Conservation (phyloP, 441 rosid genomes). For the Jatropha podagrica region DNA sequence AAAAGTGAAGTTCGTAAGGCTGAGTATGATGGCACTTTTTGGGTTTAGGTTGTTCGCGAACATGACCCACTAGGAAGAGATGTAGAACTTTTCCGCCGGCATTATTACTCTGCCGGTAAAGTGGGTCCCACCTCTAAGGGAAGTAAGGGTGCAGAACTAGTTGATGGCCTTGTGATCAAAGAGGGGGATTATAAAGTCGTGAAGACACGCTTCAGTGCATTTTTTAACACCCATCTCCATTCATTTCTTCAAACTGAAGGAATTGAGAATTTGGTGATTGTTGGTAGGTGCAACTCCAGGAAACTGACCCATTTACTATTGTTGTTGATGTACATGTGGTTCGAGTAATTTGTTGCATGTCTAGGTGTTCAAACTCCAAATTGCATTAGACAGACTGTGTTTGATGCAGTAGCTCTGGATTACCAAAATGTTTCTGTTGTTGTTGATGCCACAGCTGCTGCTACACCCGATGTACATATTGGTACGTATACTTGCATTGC, state of each 20-base stretch:
- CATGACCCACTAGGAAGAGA: conserved; percentile 81
- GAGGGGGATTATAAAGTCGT: conserved; percentile 80
- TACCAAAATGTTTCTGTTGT: conserved; percentile 57
- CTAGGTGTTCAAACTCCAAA: conserved; percentile 88
- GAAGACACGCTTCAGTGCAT: conserved; percentile 87
- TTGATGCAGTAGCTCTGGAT: conserved; percentile 78
- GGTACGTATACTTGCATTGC: conserved; percentile 35
- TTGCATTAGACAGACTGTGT: conserved; percentile 79
- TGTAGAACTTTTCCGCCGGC: conserved; percentile 67
- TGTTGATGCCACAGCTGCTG: conserved; percentile 86
- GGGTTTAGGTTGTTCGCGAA: conserved; percentile 67
- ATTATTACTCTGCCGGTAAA: conserved; percentile 49
- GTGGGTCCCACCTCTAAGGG: conserved; percentile 63
- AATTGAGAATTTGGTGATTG: conserved; percentile 48
- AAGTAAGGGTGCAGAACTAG: conserved; percentile 58
- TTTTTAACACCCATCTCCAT: conserved; percentile 70
- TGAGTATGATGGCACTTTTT: conserved; percentile 10
- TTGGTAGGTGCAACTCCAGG: conserved; percentile 44
- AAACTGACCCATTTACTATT: neutral
- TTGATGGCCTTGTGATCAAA: conserved; percentile 62
- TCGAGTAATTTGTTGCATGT: neutral
- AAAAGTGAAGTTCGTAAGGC: neutral
- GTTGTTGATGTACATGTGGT: neutral
- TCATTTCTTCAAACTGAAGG: conserved; percentile 57
- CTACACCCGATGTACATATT: conserved; percentile 63